A percentile compares a stretch with the other conserved stretches of the same genome.
Evolutionary conservation across 768 basidiomycete species (phyloP).

Genomic region (Collybia mongolica): DNA sequence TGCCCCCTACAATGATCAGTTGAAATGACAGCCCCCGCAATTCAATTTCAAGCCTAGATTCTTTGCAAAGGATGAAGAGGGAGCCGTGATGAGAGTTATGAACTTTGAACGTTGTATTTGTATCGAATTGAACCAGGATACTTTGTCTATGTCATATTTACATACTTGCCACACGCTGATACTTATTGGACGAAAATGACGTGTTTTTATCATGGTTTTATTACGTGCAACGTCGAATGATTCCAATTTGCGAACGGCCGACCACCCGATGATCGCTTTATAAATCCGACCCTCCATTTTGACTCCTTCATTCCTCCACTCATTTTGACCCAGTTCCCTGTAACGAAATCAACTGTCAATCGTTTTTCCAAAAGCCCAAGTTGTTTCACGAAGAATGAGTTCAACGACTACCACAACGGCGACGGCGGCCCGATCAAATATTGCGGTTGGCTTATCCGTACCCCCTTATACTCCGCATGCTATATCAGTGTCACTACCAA

Average conservation of each 20-base stretch:
- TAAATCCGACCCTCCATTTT: neutral
- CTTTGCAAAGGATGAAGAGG: slow-evolving; percentile 9
- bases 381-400: slow-evolving; percentile 8
- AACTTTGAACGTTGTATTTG: slow-evolving; percentile 2
- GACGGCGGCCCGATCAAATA: slow-evolving; percentile 12
- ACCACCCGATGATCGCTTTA: slow-evolving; percentile 3
- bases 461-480: slow-evolving; percentile 81
- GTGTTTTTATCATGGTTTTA: too few relatives aligned
- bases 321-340: too few relatives aligned
- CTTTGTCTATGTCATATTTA: neutral
- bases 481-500: slow-evolving; percentile 93
- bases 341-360: neutral
- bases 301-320: neutral
- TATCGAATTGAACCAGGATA: slow-evolving; percentile 4
- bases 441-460: slow-evolving; percentile 49
- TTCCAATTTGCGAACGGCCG: slow-evolving; percentile 2
- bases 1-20: slow-evolving; percentile 23
- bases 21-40: slow-evolving; percentile 18
- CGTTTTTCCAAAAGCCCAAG: neutral
- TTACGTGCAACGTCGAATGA: neutral
- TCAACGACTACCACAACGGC: slow-evolving; percentile 5
- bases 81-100: neutral
- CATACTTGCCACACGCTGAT: too few relatives aligned
- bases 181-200: too few relatives aligned
- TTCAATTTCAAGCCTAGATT: slow-evolving; percentile 19